These are phyloP conservation scores for Penicillium ochrochloron DNA, from an alignment of 495 filamentous ascomycete species.

Conservation along the genomic window DNA sequence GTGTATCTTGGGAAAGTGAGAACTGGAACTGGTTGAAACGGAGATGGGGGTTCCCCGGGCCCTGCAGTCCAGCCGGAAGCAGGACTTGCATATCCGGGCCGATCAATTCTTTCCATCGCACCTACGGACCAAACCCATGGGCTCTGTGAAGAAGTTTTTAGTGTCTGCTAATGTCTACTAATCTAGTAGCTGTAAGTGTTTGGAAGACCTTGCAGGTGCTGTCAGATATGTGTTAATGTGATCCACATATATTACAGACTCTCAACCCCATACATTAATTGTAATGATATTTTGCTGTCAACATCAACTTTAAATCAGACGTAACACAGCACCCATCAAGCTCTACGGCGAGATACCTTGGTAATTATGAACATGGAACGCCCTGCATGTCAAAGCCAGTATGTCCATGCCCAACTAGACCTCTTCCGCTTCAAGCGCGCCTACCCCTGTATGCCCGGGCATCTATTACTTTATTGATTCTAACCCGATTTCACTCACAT, in stretches of 20 bases:
- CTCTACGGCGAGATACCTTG: conserved; percentile 7
- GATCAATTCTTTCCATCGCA: conserved; percentile 20
- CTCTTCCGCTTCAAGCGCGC: conserved; percentile 1
- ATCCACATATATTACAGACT: background rate
- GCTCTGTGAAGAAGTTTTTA: conserved; percentile 2
- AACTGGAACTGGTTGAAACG: conserved; percentile 18
- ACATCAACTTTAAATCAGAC: background rate
- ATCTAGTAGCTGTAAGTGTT: background rate
- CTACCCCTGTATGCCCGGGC: background rate
- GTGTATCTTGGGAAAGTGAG: conserved; percentile 11
- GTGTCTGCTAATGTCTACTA: too few relatives aligned
- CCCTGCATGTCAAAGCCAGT: conserved; percentile 8
- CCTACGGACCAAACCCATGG: background rate
- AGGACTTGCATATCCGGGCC: conserved; percentile 32
- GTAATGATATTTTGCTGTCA: background rate
- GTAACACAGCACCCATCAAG: background rate
- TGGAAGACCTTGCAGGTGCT: background rate
- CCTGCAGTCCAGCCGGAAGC: conserved; percentile 29
- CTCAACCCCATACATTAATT: background rate
- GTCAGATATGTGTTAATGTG: background rate
- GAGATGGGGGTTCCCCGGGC: conserved; percentile 21
- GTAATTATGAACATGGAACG: conserved; percentile 3
- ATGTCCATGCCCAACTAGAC: background rate
- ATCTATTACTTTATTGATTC: background rate
- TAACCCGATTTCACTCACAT: background rate